Conservation (phyloP, 352 stramenopile species). For the Phytopythium delawarense region DNA sequence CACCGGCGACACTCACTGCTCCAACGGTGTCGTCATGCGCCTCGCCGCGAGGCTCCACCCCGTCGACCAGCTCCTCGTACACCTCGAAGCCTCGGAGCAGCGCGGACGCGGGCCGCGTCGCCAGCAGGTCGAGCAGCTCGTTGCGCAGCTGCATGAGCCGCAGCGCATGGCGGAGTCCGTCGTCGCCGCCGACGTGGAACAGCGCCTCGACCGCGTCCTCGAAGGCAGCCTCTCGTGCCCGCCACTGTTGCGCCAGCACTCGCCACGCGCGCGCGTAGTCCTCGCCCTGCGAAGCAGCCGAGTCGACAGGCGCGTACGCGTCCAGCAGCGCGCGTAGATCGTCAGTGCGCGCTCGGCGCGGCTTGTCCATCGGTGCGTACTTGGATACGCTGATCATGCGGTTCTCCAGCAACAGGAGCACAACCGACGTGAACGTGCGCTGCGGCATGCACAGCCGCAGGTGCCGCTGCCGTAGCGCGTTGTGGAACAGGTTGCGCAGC, state of each 20-base stretch:
- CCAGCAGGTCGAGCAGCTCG: slow-evolving; percentile 52
- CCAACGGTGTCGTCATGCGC: background rate
- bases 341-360: background rate
- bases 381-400: slow-evolving; percentile 50
- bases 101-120: slow-evolving; percentile 19
- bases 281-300: slow-evolving; percentile 1
- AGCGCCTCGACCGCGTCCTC: slow-evolving; percentile 47
- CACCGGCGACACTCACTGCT: background rate
- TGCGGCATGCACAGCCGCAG: slow-evolving; percentile 49
- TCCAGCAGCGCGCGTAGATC: background rate
- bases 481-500: slow-evolving; percentile 62
- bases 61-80: slow-evolving; percentile 28
- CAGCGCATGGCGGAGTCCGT: slow-evolving; percentile 2
- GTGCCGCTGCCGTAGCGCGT: slow-evolving; percentile 52
- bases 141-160: slow-evolving; percentile 46
- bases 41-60: background rate
- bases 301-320: background rate
- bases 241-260: slow-evolving; percentile 50
- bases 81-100: slow-evolving; percentile 32
- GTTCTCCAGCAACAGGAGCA: slow-evolving; percentile 58
- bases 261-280: slow-evolving; percentile 43
- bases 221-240: slow-evolving; percentile 41
- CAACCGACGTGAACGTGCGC: slow-evolving; percentile 60
- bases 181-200: slow-evolving; percentile 13
- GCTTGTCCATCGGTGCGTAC: slow-evolving; percentile 32